These are phyloP conservation scores for Stromatinia cepivora DNA, from an alignment of 2,329 filamentous ascomycete species.

Conservation along the genomic window DNA sequence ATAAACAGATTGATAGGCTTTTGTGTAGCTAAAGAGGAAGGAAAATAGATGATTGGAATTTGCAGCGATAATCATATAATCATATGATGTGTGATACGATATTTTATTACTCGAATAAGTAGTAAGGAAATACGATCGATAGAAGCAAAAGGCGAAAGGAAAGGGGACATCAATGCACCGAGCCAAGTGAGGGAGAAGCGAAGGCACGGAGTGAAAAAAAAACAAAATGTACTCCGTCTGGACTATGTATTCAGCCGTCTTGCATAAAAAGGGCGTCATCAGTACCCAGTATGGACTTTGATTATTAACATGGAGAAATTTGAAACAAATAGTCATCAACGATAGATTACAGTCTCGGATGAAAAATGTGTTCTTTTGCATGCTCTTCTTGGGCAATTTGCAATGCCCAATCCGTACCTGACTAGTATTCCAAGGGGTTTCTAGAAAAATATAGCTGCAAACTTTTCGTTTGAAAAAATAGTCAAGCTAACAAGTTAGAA, in stretches of 20 bases:
- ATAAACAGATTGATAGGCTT: slow-evolving; percentile 14
- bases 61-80: neutral
- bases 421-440: neutral
- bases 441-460: neutral
- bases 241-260: slow-evolving; percentile 8
- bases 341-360: slow-evolving; percentile 4
- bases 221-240: neutral
- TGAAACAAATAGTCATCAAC: slow-evolving; percentile 8
- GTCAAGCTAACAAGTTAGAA: neutral
- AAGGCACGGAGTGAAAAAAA: slow-evolving; percentile 4
- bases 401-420: neutral
- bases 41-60: slow-evolving; percentile 2
- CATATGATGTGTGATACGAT: slow-evolving; percentile 8
- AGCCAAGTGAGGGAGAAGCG: slow-evolving; percentile 10
- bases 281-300: neutral
- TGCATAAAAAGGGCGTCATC: slow-evolving; percentile 17
- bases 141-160: slow-evolving; percentile 1
- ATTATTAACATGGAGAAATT: slow-evolving; percentile 11
- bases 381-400: neutral
- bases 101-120: slow-evolving; percentile 3
- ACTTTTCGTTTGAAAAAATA: neutral
- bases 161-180: neutral
- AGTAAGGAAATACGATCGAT: slow-evolving; percentile 9
- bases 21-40: neutral
- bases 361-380: slow-evolving; percentile 8